Conservation (phyloP, 2,329 filamentous ascomycete species). For the Cladorrhinum sp. region DNA sequence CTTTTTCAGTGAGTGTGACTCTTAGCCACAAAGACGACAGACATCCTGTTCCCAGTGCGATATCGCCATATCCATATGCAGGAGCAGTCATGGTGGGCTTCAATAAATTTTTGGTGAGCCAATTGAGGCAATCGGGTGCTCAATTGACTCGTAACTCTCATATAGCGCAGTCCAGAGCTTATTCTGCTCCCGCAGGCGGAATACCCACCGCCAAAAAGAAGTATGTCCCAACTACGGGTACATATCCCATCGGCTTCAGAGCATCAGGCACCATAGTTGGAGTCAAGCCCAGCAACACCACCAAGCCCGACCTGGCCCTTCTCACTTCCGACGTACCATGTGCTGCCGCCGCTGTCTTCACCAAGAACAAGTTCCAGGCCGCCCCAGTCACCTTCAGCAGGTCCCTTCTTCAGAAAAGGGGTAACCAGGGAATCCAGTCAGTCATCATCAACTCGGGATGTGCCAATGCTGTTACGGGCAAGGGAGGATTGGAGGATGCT, state of each 20-base stretch:
- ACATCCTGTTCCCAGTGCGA: neutral
- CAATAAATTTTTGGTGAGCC: slow-evolving; percentile 21
- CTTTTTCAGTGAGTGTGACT: slow-evolving; percentile 3
- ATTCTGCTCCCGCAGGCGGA: slow-evolving; percentile 58
- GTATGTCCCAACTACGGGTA: slow-evolving; percentile 81
- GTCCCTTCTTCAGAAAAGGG: slow-evolving; percentile 63
- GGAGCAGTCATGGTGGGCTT: slow-evolving; percentile 23
- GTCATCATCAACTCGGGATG: slow-evolving; percentile 94
- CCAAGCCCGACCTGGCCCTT: slow-evolving; percentile 85
- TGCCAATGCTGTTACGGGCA: slow-evolving; percentile 94
- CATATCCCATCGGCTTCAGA: slow-evolving; percentile 85
- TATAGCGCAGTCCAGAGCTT: slow-evolving; percentile 40
- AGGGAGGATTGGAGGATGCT: slow-evolving; percentile 85
- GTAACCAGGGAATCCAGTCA: slow-evolving; percentile 69
- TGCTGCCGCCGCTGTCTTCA: slow-evolving; percentile 88
- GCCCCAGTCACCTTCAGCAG: slow-evolving; percentile 87
- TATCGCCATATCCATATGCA: neutral
- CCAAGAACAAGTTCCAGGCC: slow-evolving; percentile 96
- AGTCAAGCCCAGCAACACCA: slow-evolving; percentile 89
- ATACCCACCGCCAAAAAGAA: slow-evolving; percentile 82
- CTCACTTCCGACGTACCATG: slow-evolving; percentile 84
- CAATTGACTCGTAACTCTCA: slow-evolving; percentile 23
- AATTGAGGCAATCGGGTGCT: slow-evolving; percentile 26
- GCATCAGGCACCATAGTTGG: slow-evolving; percentile 87
- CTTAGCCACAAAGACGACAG: neutral